Evolutionary conservation across 805 yeast genomes (phyloP), one percentile per base, ranked within the genome.

Genomic region (Metschnikowia proteae): DNA sequence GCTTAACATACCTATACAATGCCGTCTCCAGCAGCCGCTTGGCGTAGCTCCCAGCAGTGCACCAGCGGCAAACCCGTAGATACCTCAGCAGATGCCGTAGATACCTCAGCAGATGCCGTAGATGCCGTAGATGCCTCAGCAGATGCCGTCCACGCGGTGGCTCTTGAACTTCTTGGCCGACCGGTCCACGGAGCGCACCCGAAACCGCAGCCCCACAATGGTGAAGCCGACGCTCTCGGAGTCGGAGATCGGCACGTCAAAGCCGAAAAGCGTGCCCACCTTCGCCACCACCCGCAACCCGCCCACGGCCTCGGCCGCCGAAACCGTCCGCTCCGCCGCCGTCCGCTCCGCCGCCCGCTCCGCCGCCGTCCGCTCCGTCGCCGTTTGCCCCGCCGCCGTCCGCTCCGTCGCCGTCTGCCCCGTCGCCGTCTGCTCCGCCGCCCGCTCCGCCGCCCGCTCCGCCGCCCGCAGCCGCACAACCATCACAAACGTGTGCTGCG

Each of bases 121-220:
- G n/a, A n/a, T n/a, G 9, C 30, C 6, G 3, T 8, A 28, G 1
- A 32, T 1, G 65, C 25, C 53, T 40, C 55, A 67, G 48, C 70
- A 40, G 6, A 69, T 63, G 8, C 6, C 86, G 50, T 80, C 85
- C 33, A 87, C 88, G 30, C 80, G 78, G 56, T 85, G 94, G 49
- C 83, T 79, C 68, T 91, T 91, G 73, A 89, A 89, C 70, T 91
- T 89, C 58, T 86, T 80, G 25, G 84, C 87, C 0, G 96, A 82
- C 49, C 98, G 74, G 58, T 91, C 97, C 7, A 81, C 80, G 37
- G 91, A 75, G 62, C 95, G 76, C 51, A 83, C 79, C 51, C 82
- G 81, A 56, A 91, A 78, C 50, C 97, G 71, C 38, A 89, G 84
- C 1, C 98, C 98, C 7, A 90, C 66, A 6, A 88, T 76, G 10